These are phyloP conservation scores for Zea luxurians DNA, from an alignment of 176 grass and related monocot species.

Conservation along the genomic window DNA sequence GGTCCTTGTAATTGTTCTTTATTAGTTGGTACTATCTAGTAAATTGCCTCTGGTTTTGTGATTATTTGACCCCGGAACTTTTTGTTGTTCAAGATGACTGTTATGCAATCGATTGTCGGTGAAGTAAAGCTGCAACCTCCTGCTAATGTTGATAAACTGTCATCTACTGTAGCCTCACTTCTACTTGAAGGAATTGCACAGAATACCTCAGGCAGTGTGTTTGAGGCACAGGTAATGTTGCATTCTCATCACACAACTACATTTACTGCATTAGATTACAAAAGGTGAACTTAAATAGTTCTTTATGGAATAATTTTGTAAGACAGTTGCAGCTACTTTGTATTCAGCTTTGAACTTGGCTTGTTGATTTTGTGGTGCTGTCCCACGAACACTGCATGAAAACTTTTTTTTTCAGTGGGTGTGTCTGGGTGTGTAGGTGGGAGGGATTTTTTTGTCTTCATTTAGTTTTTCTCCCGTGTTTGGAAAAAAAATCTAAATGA, in stretches of 20 bases:
- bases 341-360: neutral
- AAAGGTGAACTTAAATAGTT: conserved; percentile 3
- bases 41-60: conserved; percentile 21
- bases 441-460: neutral
- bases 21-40: neutral
- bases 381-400: neutral
- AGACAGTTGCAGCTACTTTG: neutral
- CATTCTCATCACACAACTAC: neutral
- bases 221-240: conserved; percentile 71
- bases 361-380: neutral
- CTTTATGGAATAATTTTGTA: conserved; percentile 6
- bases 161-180: conserved; percentile 48
- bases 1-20: conserved; percentile 24
- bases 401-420: neutral
- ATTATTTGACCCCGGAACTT: conserved; percentile 29
- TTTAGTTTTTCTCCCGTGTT: neutral
- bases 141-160: conserved; percentile 49
- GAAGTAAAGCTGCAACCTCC: conserved; percentile 55
- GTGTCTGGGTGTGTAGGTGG: neutral
- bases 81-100: conserved; percentile 80
- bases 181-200: conserved; percentile 92
- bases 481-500: neutral
- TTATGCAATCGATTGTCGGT: conserved; percentile 74
- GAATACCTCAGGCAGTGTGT: conserved; percentile 83
- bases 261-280: conserved; percentile 33